Evolutionary conservation across 1,284 basidiomycete species (phyloP), one percentile per base, ranked within the genome.

Genomic region (Ustilago shanxiensis): DNA sequence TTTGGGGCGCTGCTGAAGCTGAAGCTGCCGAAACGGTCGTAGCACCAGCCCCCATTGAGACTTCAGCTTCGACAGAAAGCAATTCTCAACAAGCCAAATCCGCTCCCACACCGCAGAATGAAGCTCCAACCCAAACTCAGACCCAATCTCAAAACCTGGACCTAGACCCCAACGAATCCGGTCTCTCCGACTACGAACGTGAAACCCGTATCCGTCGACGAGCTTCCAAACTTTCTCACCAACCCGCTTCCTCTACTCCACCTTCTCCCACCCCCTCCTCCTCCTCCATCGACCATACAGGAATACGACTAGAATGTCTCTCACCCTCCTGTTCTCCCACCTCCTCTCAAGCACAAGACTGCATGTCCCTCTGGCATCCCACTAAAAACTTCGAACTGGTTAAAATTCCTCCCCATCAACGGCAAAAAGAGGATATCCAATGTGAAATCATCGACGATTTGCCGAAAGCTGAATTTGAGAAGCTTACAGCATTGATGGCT

Each of bases 141-240:
- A 55, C 45, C 4, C 60, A 68, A 39, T 33, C 60, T 0, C 60
- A 59, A 45, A 28, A 60, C 7, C 66, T 60, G 3, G 59, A 71
- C 9, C 20, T 59, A 18, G 69, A 66, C 22, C 55, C 64, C 1
- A 41, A 72, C 52, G 69, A 72, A 47, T 66, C 60, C 6, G 60
- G 63, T 1, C 45, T 72, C n/a, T 72, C 69, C 0, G 69, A 72
- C 60, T 72, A 72, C 69, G 69, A 72, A 18, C 63, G 64, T 1
- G n/a, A 59, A 2, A 24, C 55, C 1, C 51, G 63, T 9, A 31
- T 49, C 3, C n/a, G 41, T 44, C 41, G 41, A 7, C 41, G 41
- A 44, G 37, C 29, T 29, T 50, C 60, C 9, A 24, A 29, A 20
- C 66, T 49, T 31, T 10, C 18, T 33, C 33, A 35, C 6, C 24